phyloP scores from a whole-genome alignment of 164 flowering plant species.

The Taxillus chinensis region DNA sequence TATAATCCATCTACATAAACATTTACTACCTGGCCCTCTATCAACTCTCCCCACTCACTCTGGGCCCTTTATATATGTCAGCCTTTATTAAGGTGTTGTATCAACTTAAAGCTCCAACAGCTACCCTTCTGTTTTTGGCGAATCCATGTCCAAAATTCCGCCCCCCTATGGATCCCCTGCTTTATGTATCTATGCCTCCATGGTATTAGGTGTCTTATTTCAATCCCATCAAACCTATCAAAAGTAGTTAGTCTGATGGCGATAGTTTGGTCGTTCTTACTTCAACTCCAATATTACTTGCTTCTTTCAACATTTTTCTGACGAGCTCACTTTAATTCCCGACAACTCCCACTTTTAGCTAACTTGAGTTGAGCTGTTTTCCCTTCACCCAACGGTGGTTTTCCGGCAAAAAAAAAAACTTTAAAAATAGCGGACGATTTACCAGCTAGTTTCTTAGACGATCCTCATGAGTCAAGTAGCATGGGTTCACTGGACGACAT shows the following conservation, averaged over 20 bases:
- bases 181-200: no score
- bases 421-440: constrained; percentile 20
- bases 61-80: background rate
- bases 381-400: no score
- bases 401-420: background rate
- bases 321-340: no score
- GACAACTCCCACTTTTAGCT: no score
- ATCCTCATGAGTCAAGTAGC: constrained; percentile 16
- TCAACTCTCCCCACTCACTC: background rate
- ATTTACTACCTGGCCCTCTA: background rate
- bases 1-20: no score
- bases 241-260: background rate
- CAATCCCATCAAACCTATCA: background rate
- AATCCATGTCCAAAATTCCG: no score
- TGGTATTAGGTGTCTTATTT: background rate
- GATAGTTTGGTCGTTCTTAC: no score
- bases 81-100: no score
- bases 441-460: constrained; percentile 36
- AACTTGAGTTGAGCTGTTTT: no score
- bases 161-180: no score
- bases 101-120: background rate
- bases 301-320: no score
- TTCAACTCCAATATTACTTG: no score
- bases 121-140: background rate
- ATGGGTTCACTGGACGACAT: constrained; percentile 44